Percentiles rank a stretch among this genome's conserved stretches.
These are phyloP conservation scores for Aspergillus carlsbadensis DNA, from an alignment of 495 filamentous ascomycete genomes.

Conservation along the genomic window DNA sequence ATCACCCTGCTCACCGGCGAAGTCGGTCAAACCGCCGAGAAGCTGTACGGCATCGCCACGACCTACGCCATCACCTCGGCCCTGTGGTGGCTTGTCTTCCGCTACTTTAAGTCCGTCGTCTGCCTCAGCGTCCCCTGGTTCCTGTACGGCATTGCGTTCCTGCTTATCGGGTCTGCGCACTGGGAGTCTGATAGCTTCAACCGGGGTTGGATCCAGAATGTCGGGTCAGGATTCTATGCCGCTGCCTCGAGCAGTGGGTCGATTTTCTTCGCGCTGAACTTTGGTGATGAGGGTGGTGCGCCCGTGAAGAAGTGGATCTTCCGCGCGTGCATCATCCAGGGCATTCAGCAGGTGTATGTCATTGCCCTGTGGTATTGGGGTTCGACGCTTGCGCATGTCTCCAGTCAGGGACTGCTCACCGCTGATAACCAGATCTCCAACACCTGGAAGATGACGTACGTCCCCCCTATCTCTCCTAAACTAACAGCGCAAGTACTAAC, in stretches of 20 bases:
- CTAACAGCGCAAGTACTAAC: neutral
- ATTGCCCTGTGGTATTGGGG: conserved; percentile 55
- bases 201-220: conserved; percentile 50
- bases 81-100: conserved; percentile 64
- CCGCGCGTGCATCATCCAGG: conserved; percentile 49
- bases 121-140: conserved; percentile 60
- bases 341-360: conserved; percentile 48
- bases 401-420: conserved; percentile 29
- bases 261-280: conserved; percentile 51
- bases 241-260: conserved; percentile 47
- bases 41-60: conserved; percentile 65
- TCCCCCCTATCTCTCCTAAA: neutral
- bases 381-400: conserved; percentile 36
- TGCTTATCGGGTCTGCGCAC: conserved; percentile 66
- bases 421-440: conserved; percentile 33
- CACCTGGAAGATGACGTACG: conserved; percentile 47
- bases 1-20: conserved; percentile 67
- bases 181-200: conserved; percentile 41
- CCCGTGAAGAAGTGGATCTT: conserved; percentile 50
- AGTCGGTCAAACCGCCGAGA: conserved; percentile 58
- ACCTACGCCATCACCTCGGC: conserved; percentile 61
- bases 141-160: conserved; percentile 64
- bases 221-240: conserved; percentile 46
- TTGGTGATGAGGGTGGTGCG: conserved; percentile 49
- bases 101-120: conserved; percentile 58